Percentiles rank a stretch among this genome's conserved stretches.
Evolutionary conservation across 1,284 basidiomycete genomes (phyloP).

Genomic region (Tilletiopsis washingtonensis): DNA sequence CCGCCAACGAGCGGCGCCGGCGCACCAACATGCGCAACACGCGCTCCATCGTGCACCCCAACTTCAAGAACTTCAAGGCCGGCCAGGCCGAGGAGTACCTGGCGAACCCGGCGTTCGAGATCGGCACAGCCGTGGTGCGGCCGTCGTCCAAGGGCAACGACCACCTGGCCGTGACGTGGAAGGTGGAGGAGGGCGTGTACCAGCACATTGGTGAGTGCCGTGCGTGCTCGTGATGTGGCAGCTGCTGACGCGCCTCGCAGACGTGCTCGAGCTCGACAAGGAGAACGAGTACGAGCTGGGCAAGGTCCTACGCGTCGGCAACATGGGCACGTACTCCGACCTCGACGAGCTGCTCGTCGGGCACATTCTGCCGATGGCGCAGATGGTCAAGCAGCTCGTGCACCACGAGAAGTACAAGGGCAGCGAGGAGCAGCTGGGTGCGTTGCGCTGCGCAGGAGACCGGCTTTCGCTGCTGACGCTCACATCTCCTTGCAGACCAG

Average conservation of each 20-base stretch:
- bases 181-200: slow-evolving; percentile 91
- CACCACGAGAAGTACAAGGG: slow-evolving; percentile 92
- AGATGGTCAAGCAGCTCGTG: slow-evolving; percentile 90
- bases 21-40: slow-evolving; percentile 67
- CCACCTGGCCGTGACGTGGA: slow-evolving; percentile 98
- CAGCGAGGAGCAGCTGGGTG: slow-evolving; percentile 64
- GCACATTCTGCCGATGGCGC: slow-evolving; percentile 88
- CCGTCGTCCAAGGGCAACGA: slow-evolving; percentile 89
- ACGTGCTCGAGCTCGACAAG: slow-evolving; percentile 73
- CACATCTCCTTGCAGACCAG: slow-evolving; percentile 9
- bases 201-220: slow-evolving; percentile 76
- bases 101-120: slow-evolving; percentile 65
- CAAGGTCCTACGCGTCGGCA: slow-evolving; percentile 67
- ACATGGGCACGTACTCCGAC: slow-evolving; percentile 79
- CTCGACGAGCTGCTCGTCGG: slow-evolving; percentile 96
- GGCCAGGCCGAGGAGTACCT: slow-evolving; percentile 81
- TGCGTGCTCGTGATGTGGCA: neutral
- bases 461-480: neutral
- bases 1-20: slow-evolving; percentile 44
- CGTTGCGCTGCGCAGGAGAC: slow-evolving; percentile 53
- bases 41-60: slow-evolving; percentile 92
- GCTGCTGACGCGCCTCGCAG: slow-evolving; percentile 50
- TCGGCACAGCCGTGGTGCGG: slow-evolving; percentile 67
- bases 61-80: slow-evolving; percentile 94
- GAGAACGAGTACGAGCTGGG: slow-evolving; percentile 63